phyloP scores from a whole-genome alignment of 345 rosid species.

The Eucalyptus curtisii region DNA sequence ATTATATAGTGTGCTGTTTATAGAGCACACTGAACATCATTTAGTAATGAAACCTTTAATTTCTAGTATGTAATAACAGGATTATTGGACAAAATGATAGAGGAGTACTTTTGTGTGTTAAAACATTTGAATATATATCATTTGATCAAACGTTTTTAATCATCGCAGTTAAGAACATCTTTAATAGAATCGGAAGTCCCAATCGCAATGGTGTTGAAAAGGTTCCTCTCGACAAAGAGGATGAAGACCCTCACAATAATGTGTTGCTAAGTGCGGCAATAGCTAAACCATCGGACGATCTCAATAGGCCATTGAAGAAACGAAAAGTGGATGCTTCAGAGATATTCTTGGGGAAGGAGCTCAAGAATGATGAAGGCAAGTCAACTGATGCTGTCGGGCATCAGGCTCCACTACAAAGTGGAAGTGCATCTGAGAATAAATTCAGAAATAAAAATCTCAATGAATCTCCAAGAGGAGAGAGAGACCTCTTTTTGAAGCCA shows the following conservation, averaged over 20 bases:
- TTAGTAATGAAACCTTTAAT: background rate
- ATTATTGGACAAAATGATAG: background rate
- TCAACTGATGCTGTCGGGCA: background rate
- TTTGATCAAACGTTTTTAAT: conserved; percentile 7
- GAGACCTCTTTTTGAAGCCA: conserved; percentile 6
- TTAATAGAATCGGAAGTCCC: conserved; percentile 30
- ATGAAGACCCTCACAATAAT: background rate
- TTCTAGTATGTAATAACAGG: background rate
- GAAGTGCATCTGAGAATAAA: background rate
- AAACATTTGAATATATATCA: background rate
- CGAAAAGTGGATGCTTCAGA: conserved; percentile 14
- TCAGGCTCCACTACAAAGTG: background rate
- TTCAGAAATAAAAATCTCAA: background rate
- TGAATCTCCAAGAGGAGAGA: conserved; percentile 5
- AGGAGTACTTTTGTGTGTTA: background rate
- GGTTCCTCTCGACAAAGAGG: conserved; percentile 5
- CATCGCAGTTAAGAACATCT: conserved; percentile 55
- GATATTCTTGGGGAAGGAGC: conserved; percentile 5
- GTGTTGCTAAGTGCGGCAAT: background rate
- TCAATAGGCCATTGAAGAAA: conserved; percentile 34
- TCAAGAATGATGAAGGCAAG: conserved; percentile 10
- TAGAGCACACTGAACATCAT: background rate
- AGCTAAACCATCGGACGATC: background rate
- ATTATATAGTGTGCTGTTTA: background rate
- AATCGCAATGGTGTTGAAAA: conserved; percentile 9